Conservation (phyloP, 2,329 filamentous ascomycete genomes). For the Trichophyton mentagrophytes region DNA sequence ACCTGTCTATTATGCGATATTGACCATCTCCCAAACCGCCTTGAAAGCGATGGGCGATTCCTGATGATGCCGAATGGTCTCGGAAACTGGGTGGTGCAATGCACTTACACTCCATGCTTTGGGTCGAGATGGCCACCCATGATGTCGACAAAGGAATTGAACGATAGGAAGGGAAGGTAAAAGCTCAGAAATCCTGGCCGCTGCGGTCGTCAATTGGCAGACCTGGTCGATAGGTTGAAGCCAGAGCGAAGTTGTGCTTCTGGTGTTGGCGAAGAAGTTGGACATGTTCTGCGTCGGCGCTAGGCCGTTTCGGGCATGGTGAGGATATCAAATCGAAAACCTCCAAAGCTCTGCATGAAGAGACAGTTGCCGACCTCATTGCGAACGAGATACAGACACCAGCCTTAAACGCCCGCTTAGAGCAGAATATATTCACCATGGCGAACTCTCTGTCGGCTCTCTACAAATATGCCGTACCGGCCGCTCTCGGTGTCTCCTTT, state of each 20-base stretch:
- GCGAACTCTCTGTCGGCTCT: constrained; percentile 22
- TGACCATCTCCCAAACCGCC: neutral
- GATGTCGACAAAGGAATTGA: constrained; percentile 9
- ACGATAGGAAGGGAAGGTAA: neutral
- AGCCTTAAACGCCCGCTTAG: neutral
- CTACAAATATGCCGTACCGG: constrained; percentile 51
- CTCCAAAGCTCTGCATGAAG: neutral
- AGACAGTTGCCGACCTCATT: neutral
- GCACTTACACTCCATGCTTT: constrained; percentile 34
- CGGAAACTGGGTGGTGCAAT: neutral
- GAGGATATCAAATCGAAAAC: neutral
- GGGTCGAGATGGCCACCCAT: constrained; percentile 29
- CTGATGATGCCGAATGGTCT: neutral
- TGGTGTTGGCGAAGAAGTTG: neutral
- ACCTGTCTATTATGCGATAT: neutral
- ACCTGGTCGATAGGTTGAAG: neutral
- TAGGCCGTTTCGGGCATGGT: neutral
- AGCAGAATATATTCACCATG: neutral
- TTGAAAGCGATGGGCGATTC: neutral
- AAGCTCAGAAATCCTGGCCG: neutral
- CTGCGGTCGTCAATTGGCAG: neutral
- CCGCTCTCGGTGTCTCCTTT: constrained; percentile 53
- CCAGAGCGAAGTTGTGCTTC: neutral
- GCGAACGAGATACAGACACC: neutral
- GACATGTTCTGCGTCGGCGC: neutral